These are phyloP conservation scores for cucumber (Cucumis sativus) DNA, from an alignment of 306 rosid genomes.

Conservation along the genomic window DNA sequence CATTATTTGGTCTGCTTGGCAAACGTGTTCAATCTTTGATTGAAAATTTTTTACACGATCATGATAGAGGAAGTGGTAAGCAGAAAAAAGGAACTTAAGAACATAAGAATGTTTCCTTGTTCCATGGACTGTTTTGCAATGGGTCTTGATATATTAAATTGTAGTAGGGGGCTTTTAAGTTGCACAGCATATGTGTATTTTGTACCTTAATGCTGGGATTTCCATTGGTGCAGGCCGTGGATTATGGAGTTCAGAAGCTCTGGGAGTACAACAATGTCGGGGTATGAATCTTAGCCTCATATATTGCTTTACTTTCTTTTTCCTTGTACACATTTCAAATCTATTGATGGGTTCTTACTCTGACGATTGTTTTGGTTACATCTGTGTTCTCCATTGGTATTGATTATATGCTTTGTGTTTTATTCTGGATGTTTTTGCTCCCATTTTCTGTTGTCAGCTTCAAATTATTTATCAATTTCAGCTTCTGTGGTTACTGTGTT, in stretches of 20 bases:
- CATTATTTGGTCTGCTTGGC: not conserved
- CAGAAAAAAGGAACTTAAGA: not conserved
- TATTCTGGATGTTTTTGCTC: not conserved
- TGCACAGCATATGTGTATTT: not conserved
- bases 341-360: not conserved
- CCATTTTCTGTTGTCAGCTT: not conserved
- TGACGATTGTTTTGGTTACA: not conserved
- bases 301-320: not conserved
- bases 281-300: slow-evolving; percentile 27
- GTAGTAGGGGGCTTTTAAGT: not conserved
- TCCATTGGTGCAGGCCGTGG: slow-evolving; percentile 61
- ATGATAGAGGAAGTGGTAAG: not conserved
- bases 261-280: slow-evolving; percentile 93
- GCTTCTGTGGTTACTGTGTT: not conserved
- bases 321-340: not conserved
- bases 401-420: not conserved
- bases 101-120: not conserved
- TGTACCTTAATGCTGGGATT: not conserved
- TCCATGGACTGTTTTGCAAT: not conserved
- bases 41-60: not conserved
- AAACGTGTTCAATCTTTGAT: not conserved
- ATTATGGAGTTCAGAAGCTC: slow-evolving; percentile 84
- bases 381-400: not conserved
- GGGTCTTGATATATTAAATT: not conserved
- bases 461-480: not conserved